A percentile compares a stretch with the other conserved stretches of the same genome.
phyloP scores from a whole-genome alignment of 805 yeast genomes.

The Kluyveromyces siamensis region DNA sequence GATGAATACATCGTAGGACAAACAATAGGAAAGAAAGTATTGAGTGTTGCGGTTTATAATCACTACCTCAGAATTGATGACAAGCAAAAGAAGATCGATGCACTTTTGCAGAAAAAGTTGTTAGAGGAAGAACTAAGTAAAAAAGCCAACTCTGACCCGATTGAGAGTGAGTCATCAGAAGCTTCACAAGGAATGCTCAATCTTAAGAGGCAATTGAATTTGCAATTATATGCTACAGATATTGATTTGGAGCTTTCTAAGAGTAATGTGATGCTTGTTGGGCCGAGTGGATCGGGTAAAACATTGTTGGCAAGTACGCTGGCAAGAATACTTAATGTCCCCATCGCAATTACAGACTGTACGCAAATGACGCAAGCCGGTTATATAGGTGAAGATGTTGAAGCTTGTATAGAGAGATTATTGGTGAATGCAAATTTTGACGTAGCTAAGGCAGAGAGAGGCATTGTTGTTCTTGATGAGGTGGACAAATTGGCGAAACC shows the following conservation, averaged over 20 bases:
- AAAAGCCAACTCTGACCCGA: slow-evolving; percentile 20
- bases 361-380: slow-evolving; percentile 59
- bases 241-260: slow-evolving; percentile 42
- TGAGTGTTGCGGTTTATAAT: slow-evolving; percentile 53
- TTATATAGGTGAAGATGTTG: slow-evolving; percentile 57
- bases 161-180: slow-evolving; percentile 20
- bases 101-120: slow-evolving; percentile 19
- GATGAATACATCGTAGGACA: slow-evolving; percentile 51
- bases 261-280: slow-evolving; percentile 46
- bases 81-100: slow-evolving; percentile 26
- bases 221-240: slow-evolving; percentile 20
- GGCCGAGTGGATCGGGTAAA: slow-evolving; percentile 58
- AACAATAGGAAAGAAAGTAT: slow-evolving; percentile 44
- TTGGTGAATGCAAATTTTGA: slow-evolving; percentile 42
- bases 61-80: slow-evolving; percentile 45
- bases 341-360: slow-evolving; percentile 52
- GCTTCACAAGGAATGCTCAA: slow-evolving; percentile 23
- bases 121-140: slow-evolving; percentile 14
- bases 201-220: slow-evolving; percentile 23
- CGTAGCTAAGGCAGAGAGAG: slow-evolving; percentile 43
- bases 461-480: slow-evolving; percentile 53
- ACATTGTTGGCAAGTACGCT: slow-evolving; percentile 47
- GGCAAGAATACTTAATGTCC: slow-evolving; percentile 44
- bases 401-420: slow-evolving; percentile 44
- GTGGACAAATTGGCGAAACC: slow-evolving; percentile 49